Base-by-base conservation (phyloP, 192 early-diverging fungal genomes). In the Coemansia guatemalensis region DNA sequence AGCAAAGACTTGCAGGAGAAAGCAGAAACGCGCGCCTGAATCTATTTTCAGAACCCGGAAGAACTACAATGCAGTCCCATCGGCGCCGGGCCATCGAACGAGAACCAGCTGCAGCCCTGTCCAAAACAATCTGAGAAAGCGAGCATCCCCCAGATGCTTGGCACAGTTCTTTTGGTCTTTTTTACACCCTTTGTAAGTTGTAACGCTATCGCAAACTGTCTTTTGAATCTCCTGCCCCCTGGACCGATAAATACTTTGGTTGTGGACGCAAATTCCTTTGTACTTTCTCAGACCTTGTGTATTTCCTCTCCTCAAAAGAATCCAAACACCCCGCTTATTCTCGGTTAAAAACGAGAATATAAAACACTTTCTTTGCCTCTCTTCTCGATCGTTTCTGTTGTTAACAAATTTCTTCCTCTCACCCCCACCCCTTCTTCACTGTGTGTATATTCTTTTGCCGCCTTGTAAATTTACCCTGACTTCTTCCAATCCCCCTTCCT, bases 391-490 rank as follows among this genome's bases (percentile, higher is more conserved):
- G 39, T 21, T 35, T 56, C 20, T 56, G 8, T n/a, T 56, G 33
- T 11, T 21, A 56, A 23, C 23, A 2, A 17, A 32, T 26, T 24
- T 24, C 32, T 22, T 22, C 21, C 14, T 12, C 60, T 48, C 20
- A 20, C 39, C 26, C 8, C 59, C 17, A 17, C 50, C 47, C 21
- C 32, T 53, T 21, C 33, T 50, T 53, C 51, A 52, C 48, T 55
- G 35, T 64, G 26, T 56, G 29, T 64, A 48, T 56, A 56, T 5
- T 7, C 7, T 9, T 27, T 30, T 35, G 54, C 29, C 32, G 35
- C 39, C 26, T 57, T 57, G 21, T 48, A 54, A 20, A 25, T 48
- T 56, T 53, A 53, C 47, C 48, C 27, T 32, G 49, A 24, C 22
- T 44, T 54, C 7, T 11, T 29, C 52, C 32, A 23, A 30, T 20